Base-by-base conservation (phyloP, 202 grass and related monocot genomes). In the Tripidium arundinaceum region DNA sequence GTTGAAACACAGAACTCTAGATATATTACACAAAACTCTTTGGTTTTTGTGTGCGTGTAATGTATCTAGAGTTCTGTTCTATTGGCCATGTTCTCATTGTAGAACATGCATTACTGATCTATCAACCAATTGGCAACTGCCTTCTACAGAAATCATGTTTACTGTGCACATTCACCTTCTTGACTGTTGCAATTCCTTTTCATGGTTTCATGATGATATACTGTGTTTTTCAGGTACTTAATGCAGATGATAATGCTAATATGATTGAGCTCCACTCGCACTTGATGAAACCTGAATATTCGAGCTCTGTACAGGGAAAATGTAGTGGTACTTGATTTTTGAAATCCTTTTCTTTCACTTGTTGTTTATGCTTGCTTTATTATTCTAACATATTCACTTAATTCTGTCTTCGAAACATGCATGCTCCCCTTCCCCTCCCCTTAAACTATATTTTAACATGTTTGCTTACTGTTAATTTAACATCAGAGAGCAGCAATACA, bases 401-500 rank as follows among this genome's bases (percentile, higher is more conserved):
- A 37, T 9, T n/a, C n/a, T n/a, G n/a, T n/a, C n/a, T n/a, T n/a
- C n/a, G 58, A 69, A 21, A 27, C 15, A 55, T 37, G 19, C 58
- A 80, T 80, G 50, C 21, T 24, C n/a, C n/a, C n/a, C n/a, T n/a
- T n/a, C n/a, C n/a, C n/a, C n/a, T n/a, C n/a, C n/a, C 27, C 62
- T 4, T 37, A 36, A 65, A 37, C 3, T 18, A n/a, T 49, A 22
- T 31, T 73, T n/a, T 50, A 37, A 54, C 19, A 68, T 25, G 38
- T 68, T 11, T 66, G 36, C 59, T 57, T 57, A 11, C 55, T 41
- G 41, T 40, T 72, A 7, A 46, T 81, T 70, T 81, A 58, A 55
- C 18, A 79, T 80, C 86, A 94, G 91, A 94, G 70, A 89, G 89
- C 77, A 91, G 88, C 82, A 94, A 90, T 38, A 89, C 88, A 64